Percentiles rank a stretch among this genome's conserved stretches.
Evolutionary conservation across 129 eudicot genomes (phyloP).

Genomic region (Cynara cardunculus): DNA sequence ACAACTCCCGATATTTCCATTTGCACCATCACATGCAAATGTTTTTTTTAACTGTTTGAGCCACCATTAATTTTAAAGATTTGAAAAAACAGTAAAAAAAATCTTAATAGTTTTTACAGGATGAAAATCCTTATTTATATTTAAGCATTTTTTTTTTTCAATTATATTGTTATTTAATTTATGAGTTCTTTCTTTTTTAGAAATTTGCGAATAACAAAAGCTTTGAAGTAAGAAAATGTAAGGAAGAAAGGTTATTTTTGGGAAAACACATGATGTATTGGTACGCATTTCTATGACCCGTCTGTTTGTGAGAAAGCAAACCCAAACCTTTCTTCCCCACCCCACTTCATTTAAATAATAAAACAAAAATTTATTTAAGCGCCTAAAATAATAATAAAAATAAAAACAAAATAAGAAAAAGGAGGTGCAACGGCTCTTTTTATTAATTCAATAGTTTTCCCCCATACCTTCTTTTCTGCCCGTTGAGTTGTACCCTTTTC

Average conservation of each 20-base stretch:
- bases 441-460: not conserved
- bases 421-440: not conserved
- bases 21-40: slow-evolving; percentile 27
- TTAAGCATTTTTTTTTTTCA: too few species aligned
- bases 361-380: not conserved
- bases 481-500: not conserved
- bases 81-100: too few species aligned
- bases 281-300: slow-evolving; percentile 26
- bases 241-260: not conserved
- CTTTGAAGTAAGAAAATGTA: not conserved
- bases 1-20: slow-evolving; percentile 22
- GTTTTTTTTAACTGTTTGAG: not conserved
- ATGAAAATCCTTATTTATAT: too few species aligned
- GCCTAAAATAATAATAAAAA: too few species aligned
- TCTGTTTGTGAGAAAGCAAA: slow-evolving; percentile 17
- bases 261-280: slow-evolving; percentile 1
- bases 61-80: too few species aligned
- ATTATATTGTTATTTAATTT: too few species aligned
- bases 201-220: too few species aligned
- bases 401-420: not conserved
- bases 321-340: not conserved
- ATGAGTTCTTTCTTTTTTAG: too few species aligned
- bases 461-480: not conserved
- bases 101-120: too few species aligned
- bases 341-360: not conserved